These are phyloP conservation scores for Fusarium oxysporum DNA, from an alignment of 2,329 filamentous ascomycete genomes.

Conservation along the genomic window DNA sequence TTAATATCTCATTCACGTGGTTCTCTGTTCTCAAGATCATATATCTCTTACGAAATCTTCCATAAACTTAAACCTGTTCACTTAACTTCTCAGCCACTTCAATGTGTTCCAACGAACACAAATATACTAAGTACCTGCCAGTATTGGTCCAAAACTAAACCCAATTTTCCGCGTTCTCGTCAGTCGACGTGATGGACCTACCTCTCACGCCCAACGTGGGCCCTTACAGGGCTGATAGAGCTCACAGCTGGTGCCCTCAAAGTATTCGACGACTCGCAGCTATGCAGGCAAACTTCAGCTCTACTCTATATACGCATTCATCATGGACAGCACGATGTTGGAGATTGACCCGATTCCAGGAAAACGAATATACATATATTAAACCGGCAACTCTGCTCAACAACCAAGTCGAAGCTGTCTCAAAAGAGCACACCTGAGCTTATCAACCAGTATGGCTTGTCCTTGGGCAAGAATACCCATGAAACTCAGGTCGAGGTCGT, in stretches of 20 bases:
- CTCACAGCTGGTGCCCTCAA: background rate
- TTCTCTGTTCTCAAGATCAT: background rate
- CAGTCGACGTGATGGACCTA: background rate
- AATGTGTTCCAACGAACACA: background rate
- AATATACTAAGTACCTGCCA: background rate
- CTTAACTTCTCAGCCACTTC: background rate
- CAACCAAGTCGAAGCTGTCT: no score
- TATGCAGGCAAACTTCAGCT: background rate
- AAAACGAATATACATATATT: no score
- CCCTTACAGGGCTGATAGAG: background rate
- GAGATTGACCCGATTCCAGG: background rate
- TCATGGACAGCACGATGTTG: no score
- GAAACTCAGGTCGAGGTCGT: no score
- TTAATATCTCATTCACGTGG: background rate
- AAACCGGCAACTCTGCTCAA: background rate
- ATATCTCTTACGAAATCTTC: background rate
- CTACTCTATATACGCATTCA: background rate
- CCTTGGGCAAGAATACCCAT: background rate
- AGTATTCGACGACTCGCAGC: background rate
- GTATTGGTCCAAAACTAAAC: accelerated
- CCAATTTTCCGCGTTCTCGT: background rate
- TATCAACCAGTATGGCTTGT: background rate
- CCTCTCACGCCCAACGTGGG: background rate
- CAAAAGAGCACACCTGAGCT: background rate
- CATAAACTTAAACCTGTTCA: no score